Evolutionary conservation across 73 alveolate genomes (phyloP).

Genomic region (Paramecium sexaurelia): DNA sequence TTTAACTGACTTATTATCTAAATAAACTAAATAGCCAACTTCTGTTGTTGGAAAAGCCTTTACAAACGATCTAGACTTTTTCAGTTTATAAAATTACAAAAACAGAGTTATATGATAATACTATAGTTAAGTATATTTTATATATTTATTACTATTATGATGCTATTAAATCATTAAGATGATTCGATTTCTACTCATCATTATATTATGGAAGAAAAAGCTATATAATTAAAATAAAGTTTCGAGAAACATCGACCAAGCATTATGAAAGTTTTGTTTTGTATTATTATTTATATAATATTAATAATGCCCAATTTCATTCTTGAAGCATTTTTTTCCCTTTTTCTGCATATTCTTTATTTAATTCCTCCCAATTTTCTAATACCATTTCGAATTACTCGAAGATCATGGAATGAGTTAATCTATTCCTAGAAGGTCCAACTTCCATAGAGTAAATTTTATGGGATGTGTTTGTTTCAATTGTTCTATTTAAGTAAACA

Average conservation of each 20-base stretch:
- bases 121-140: not conserved
- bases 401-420: slow-evolving; percentile 60
- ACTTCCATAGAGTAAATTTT: slow-evolving; percentile 61
- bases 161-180: not conserved
- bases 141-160: not conserved
- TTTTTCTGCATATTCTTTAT: slow-evolving; percentile 60
- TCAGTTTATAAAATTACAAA: slow-evolving; percentile 14
- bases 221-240: too few species aligned
- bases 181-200: not conserved
- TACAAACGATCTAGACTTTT: not conserved
- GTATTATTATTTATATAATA: not conserved
- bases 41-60: not conserved
- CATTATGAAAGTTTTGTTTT: not conserved
- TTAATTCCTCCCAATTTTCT: slow-evolving; percentile 62
- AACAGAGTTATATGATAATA: not conserved
- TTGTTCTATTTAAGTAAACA: slow-evolving; percentile 57
- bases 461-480: slow-evolving; percentile 61
- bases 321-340: slow-evolving; percentile 49
- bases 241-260: not conserved
- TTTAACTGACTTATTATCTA: not conserved
- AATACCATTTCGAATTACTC: slow-evolving; percentile 64
- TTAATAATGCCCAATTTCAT: not conserved
- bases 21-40: not conserved
- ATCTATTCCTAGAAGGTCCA: slow-evolving; percentile 69
- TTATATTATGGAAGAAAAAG: too few species aligned